Base-by-base conservation (phyloP, 2,329 filamentous ascomycete species). In the Ascochyta rabiei region DNA sequence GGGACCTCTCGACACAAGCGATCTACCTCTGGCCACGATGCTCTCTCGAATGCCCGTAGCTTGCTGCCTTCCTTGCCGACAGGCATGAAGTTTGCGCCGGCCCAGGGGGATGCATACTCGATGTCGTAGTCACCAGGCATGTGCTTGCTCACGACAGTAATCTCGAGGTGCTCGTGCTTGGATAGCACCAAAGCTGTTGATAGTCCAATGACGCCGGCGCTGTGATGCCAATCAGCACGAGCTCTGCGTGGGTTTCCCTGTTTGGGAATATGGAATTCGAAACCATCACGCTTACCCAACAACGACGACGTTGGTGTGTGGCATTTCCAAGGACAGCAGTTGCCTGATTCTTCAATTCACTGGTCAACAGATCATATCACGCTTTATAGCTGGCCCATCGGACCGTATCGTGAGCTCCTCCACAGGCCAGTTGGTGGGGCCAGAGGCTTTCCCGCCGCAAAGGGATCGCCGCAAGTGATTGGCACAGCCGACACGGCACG, bases 111-210 rank as follows among this genome's bases (percentile, higher is more conserved):
- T 3, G 91, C 89, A 73, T 96, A 96, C 80, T 96, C 90, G 60
- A 92, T 88, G 65, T 96, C 89, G 74, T 93, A 96, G 78, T 96
- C 92, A 23, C 93, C 92, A 0, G 92, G 92, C 90, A 96, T 95
- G 72, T 96, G 89, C 72, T 95, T 96, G 12, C 89, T 86, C 33
- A 91, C 80, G 41, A 96, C 80, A 0, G 89, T 92, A 60, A 96
- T 76, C 23, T 79, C 78, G 62, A 87, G 82, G 10, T 75, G 67
- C 5, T 77, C 74, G 63, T 86, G 81, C 55, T 80, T 79, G 12
- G 86, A 86, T 13, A 89, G 76, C 15, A 85, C 75, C 21, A 87
- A 77, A 31, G 87, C 86, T 2, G 85, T 87, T 2, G 87, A 89
- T 47, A 89, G 79, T 23, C 86, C 86, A 28, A 84, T 80, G 6